phyloP scores from a whole-genome alignment of 495 filamentous ascomycete genomes.

The Lasiosphaeriaceae sp. region DNA sequence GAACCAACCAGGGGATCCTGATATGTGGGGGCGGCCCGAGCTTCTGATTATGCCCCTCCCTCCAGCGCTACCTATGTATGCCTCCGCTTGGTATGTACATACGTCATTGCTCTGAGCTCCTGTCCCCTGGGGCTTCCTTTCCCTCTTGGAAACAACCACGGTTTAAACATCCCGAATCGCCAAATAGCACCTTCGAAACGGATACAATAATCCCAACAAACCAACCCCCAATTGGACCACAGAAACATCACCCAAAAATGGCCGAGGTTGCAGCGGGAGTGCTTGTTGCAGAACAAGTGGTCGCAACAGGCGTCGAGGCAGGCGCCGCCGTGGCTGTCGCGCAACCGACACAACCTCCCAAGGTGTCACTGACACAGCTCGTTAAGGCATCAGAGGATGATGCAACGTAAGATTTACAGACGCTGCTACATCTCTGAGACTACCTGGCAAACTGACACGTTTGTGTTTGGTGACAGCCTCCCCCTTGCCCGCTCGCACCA shows the following conservation, averaged over 20 bases:
- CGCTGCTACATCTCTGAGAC: neutral
- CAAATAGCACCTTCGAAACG: too few relatives aligned
- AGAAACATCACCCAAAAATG: constrained; percentile 17
- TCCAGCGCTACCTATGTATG: too few relatives aligned
- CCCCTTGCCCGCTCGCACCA: constrained; percentile 45
- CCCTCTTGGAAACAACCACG: too few relatives aligned
- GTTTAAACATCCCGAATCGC: too few relatives aligned
- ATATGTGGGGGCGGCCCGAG: too few relatives aligned
- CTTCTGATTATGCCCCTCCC: too few relatives aligned
- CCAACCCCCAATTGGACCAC: too few relatives aligned
- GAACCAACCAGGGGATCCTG: too few relatives aligned
- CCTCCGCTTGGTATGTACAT: too few relatives aligned
- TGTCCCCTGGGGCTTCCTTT: too few relatives aligned
- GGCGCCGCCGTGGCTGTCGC: constrained; percentile 34
- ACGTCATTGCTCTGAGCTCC: too few relatives aligned
- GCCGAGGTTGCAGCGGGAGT: constrained; percentile 37
- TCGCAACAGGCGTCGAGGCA: constrained; percentile 40
- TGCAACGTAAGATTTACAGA: constrained; percentile 13
- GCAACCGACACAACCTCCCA: constrained; percentile 39
- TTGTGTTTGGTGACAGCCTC: constrained; percentile 6
- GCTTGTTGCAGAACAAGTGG: constrained; percentile 38
- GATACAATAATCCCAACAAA: too few relatives aligned
- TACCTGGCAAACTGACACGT: neutral
- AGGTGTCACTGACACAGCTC: constrained; percentile 38
- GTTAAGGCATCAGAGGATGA: constrained; percentile 21